Evolutionary conservation across 306 rosid genomes (phyloP).

Genomic region (Prosopis cineraria): DNA sequence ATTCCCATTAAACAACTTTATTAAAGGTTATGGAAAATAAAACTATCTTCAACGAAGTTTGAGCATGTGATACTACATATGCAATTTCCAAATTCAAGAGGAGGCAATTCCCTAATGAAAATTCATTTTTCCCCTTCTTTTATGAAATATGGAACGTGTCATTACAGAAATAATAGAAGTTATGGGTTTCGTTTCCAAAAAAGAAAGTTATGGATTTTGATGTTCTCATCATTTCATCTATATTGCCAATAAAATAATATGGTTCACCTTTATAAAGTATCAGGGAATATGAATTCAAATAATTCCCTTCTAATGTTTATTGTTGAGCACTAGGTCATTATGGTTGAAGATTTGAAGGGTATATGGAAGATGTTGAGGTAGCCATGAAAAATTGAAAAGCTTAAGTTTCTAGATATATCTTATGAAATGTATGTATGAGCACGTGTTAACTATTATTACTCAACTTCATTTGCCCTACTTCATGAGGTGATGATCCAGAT

Average conservation of each 20-base stretch:
- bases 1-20: background rate
- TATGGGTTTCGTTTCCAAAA: background rate
- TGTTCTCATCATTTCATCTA: background rate
- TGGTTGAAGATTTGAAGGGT: background rate
- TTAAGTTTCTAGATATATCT: background rate
- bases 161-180: background rate
- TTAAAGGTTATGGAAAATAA: background rate
- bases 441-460: background rate
- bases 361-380: conserved; percentile 5
- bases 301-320: background rate
- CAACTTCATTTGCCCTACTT: background rate
- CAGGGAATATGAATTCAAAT: background rate
- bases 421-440: background rate
- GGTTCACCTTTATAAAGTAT: background rate
- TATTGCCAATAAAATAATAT: background rate
- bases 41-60: conserved; percentile 2
- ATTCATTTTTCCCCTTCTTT: background rate
- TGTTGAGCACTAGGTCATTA: background rate
- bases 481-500: background rate
- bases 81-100: background rate
- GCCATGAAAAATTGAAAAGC: background rate
- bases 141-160: background rate
- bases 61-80: background rate
- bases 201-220: background rate
- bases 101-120: background rate